A percentile compares a stretch with the other conserved stretches of the same genome.
These are phyloP conservation scores for Paraphoma chrysanthemicola DNA, from an alignment of 2,329 filamentous ascomycete species.

Conservation along the genomic window DNA sequence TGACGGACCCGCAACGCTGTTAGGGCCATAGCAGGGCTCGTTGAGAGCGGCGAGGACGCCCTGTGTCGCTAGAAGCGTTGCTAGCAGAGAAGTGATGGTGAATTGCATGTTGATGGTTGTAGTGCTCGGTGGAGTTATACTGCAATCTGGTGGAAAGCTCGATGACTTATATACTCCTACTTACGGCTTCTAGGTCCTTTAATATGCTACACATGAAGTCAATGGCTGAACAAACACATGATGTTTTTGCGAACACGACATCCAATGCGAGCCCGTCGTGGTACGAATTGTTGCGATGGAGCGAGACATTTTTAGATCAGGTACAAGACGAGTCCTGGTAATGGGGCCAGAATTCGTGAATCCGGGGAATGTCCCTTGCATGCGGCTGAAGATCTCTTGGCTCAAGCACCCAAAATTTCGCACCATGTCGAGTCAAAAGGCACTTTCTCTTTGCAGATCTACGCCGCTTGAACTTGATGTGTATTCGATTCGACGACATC, in stretches of 20 bases:
- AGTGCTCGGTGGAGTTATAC: too few species aligned
- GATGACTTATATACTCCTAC: too few species aligned
- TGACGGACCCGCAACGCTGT: constrained; percentile 7
- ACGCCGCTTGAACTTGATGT: neutral
- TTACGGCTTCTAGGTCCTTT: too few species aligned
- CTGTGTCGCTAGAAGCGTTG: neutral
- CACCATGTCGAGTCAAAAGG: too few species aligned
- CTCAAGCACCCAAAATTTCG: too few species aligned
- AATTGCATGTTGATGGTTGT: neutral
- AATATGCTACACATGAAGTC: too few species aligned
- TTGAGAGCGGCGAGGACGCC: constrained; percentile 7
- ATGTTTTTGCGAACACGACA: neutral
- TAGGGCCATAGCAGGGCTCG: constrained; percentile 11
- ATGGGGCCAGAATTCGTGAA: too few species aligned
- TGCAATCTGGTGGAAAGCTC: too few species aligned
- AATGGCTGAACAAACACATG: too few species aligned
- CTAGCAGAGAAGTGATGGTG: neutral
- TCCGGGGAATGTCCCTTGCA: too few species aligned
- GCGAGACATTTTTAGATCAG: neutral
- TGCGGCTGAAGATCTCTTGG: too few species aligned
- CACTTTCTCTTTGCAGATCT: too few species aligned
- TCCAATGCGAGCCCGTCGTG: neutral
- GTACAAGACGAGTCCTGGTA: neutral
- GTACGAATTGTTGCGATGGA: neutral
- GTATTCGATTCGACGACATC: neutral